These are phyloP conservation scores for Plasmodium vivax DNA, from an alignment of 169 alveolate genomes.

Conservation along the genomic window DNA sequence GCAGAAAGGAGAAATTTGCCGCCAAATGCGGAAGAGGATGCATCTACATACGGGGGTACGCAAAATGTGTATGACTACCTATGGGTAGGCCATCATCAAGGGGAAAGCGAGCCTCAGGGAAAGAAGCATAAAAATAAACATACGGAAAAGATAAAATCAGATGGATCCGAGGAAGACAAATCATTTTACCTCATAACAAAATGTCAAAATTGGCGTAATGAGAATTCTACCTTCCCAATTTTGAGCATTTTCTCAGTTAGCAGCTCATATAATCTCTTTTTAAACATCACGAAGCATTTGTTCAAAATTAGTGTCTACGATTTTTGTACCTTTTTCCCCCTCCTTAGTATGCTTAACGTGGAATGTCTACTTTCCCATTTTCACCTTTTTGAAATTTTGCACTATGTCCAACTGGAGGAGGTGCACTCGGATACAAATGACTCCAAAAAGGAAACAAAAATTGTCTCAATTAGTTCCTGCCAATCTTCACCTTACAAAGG, in stretches of 20 bases:
- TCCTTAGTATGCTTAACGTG: slow-evolving; percentile 24
- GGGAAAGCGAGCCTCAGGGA: not conserved
- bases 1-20: not conserved
- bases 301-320: slow-evolving; percentile 53
- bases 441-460: slow-evolving; percentile 8
- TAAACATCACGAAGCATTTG: slow-evolving; percentile 29
- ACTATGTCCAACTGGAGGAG: slow-evolving; percentile 6
- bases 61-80: slow-evolving; percentile 49
- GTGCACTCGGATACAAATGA: not conserved
- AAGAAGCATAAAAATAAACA: not conserved
- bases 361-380: slow-evolving; percentile 27
- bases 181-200: slow-evolving; percentile 23
- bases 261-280: slow-evolving; percentile 19
- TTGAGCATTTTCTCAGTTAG: slow-evolving; percentile 22
- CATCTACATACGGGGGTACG: not conserved
- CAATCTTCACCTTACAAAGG: not conserved
- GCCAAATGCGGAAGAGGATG: slow-evolving; percentile 10
- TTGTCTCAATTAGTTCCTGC: not conserved
- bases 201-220: slow-evolving; percentile 18
- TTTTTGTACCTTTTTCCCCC: slow-evolving; percentile 30
- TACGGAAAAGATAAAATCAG: not conserved
- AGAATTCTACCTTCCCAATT: not conserved
- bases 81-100: slow-evolving; percentile 17
- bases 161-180: not conserved
- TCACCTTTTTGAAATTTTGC: slow-evolving; percentile 59